Conservation (phyloP, 805 yeast genomes). For the Yamadazyma philogaea region DNA sequence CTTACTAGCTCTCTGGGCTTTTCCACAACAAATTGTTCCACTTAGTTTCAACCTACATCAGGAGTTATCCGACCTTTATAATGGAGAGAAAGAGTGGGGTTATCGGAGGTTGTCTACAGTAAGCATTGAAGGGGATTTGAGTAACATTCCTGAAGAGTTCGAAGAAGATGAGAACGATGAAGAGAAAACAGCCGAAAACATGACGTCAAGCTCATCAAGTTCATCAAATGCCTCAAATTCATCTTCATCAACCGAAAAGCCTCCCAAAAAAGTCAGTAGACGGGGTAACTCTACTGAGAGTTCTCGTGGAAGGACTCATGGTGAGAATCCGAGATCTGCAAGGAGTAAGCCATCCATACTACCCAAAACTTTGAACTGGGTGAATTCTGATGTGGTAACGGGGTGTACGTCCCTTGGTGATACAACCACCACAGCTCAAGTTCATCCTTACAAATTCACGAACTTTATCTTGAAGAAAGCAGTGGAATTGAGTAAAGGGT, state of each 20-base stretch:
- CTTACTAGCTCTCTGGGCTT: constrained; percentile 90
- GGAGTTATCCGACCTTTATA: constrained; percentile 69
- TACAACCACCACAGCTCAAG: constrained; percentile 88
- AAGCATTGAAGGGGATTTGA: constrained; percentile 79
- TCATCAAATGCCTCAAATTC: constrained; percentile 13
- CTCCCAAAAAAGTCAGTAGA: constrained; percentile 39
- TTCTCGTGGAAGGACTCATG: neutral
- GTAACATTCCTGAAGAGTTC: constrained; percentile 24
- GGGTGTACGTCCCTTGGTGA: constrained; percentile 83
- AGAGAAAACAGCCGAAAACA: constrained; percentile 16
- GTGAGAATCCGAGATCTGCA: constrained; percentile 4
- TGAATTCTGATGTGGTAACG: constrained; percentile 57
- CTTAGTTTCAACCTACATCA: constrained; percentile 83
- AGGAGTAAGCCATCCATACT: constrained; percentile 16
- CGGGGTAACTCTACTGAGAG: constrained; percentile 15
- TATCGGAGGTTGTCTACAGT: constrained; percentile 85
- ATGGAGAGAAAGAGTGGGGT: constrained; percentile 91
- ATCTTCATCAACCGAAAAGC: constrained; percentile 16
- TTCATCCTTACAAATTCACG: constrained; percentile 94
- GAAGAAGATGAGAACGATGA: constrained; percentile 21
- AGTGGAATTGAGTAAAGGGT: constrained; percentile 61
- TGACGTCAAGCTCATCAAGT: constrained; percentile 1
- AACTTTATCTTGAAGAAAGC: constrained; percentile 76
- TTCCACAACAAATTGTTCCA: constrained; percentile 92
- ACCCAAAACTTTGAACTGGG: constrained; percentile 77